phyloP scores from a whole-genome alignment of 2,329 filamentous ascomycete genomes.

The Fonsecaea monophora region DNA sequence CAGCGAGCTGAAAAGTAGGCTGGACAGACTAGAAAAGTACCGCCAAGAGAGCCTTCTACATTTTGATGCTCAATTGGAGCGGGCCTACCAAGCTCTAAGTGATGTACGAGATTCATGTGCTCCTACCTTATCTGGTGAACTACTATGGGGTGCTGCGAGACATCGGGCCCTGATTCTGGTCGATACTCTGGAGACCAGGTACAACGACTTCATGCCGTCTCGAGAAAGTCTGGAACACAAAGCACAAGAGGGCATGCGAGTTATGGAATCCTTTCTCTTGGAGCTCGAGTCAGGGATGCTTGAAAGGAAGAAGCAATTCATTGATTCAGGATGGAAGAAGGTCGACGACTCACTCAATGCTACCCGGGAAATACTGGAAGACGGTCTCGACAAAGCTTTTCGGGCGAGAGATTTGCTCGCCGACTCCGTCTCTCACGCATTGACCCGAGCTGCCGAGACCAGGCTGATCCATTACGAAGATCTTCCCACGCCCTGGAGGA shows the following conservation, averaged over 20 bases:
- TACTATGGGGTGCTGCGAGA: constrained; percentile 80
- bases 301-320: constrained; percentile 77
- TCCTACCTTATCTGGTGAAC: constrained; percentile 79
- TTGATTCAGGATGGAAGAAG: constrained; percentile 79
- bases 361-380: constrained; percentile 78
- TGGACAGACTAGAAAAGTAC: constrained; percentile 89
- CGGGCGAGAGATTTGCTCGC: constrained; percentile 82
- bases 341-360: constrained; percentile 79
- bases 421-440: constrained; percentile 81
- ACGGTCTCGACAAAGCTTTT: constrained; percentile 80
- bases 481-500: constrained; percentile 86
- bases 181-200: constrained; percentile 86
- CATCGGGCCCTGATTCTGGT: constrained; percentile 86
- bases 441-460: constrained; percentile 75
- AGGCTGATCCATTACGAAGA: constrained; percentile 89
- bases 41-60: constrained; percentile 80
- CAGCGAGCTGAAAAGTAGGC: constrained; percentile 80
- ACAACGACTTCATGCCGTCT: constrained; percentile 82
- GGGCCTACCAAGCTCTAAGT: constrained; percentile 84
- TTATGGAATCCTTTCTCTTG: constrained; percentile 83
- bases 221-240: constrained; percentile 92
- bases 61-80: constrained; percentile 81
- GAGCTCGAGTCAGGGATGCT: constrained; percentile 85
- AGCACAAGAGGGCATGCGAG: constrained; percentile 81
- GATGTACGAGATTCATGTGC: constrained; percentile 88